phyloP scores from a whole-genome alignment of 768 basidiomycete genomes.

The Boletus rex-veris region DNA sequence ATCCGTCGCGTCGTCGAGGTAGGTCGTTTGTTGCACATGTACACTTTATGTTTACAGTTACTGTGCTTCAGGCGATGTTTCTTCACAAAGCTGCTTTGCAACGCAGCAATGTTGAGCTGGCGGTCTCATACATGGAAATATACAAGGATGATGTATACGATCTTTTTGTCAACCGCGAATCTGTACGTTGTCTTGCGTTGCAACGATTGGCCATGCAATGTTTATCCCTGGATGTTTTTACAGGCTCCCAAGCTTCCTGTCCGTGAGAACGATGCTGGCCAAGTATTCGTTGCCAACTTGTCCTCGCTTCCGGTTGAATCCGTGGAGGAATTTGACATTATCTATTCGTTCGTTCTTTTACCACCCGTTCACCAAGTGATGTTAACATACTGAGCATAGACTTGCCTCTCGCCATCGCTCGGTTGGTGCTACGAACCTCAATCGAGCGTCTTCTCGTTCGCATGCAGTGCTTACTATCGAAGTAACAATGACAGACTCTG shows the following conservation, averaged over 20 bases:
- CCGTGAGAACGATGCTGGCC: constrained; percentile 48
- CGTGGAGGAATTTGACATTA: constrained; percentile 43
- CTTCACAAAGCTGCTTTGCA: constrained; percentile 40
- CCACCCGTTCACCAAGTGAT: not conserved
- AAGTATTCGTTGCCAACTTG: constrained; percentile 55
- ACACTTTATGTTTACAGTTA: not conserved
- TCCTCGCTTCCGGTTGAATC: constrained; percentile 37
- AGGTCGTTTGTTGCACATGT: constrained; percentile 16
- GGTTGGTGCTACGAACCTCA: constrained; percentile 82
- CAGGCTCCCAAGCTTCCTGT: constrained; percentile 55
- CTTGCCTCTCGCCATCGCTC: constrained; percentile 74
- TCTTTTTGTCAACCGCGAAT: constrained; percentile 69
- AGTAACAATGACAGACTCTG: constrained; percentile 54
- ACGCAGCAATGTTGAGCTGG: constrained; percentile 44
- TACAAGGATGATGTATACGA: constrained; percentile 92
- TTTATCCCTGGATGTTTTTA: not conserved
- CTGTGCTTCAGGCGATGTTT: constrained; percentile 51
- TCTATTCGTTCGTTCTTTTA: constrained; percentile 42
- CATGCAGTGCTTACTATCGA: constrained; percentile 83
- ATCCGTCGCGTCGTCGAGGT: constrained; percentile 81
- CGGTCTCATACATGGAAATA: constrained; percentile 83
- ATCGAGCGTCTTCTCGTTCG: constrained; percentile 80
- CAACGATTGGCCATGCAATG: not conserved
- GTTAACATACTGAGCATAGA: constrained; percentile 34
- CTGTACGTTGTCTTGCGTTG: constrained; percentile 40